Percentiles rank a stretch among this genome's conserved stretches.
Conservation (phyloP, 2,329 filamentous ascomycete genomes). For the Aspergillus ochraceoroseus region DNA sequence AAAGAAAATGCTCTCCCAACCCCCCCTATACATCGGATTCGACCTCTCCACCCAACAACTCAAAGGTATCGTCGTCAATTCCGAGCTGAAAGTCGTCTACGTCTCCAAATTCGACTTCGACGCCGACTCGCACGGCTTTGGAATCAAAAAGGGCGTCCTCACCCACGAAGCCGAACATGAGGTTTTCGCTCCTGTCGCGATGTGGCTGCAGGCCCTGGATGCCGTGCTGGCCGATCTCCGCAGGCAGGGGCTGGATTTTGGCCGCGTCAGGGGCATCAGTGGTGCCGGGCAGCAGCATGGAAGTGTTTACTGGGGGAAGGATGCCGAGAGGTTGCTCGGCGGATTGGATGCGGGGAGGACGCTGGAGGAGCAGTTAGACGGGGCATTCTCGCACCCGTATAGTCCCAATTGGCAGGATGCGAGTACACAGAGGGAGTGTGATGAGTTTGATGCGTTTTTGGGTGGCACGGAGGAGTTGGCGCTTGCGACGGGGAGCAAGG, state of each 20-base stretch:
- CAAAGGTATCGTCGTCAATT: conserved; percentile 84
- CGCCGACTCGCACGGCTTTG: conserved; percentile 71
- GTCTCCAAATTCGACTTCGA: conserved; percentile 96
- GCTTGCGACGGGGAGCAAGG: conserved; percentile 78
- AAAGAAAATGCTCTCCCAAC: conserved; percentile 39
- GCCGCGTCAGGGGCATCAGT: conserved; percentile 72
- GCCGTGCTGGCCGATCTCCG: conserved; percentile 71
- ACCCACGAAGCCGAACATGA: conserved; percentile 77
- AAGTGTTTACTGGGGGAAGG: conserved; percentile 82
- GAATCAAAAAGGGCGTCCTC: conserved; percentile 80
- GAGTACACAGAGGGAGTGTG: conserved; percentile 87
- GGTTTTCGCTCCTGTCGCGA: conserved; percentile 84
- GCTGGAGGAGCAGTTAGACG: conserved; percentile 67
- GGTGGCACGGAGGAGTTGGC: conserved; percentile 66
- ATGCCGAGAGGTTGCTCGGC: conserved; percentile 62
- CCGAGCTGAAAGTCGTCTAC: conserved; percentile 71
- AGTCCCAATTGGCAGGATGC: conserved; percentile 98
- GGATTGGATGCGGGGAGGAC: conserved; percentile 56
- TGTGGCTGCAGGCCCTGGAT: conserved; percentile 93
- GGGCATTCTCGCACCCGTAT: conserved; percentile 74
- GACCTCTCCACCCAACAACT: conserved; percentile 96
- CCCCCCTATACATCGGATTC: conserved; percentile 79
- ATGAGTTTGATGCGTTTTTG: conserved; percentile 72
- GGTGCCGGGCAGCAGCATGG: conserved; percentile 97
- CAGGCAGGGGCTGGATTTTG: conserved; percentile 65